phyloP scores from a whole-genome alignment of 331 rosid species.

The Saraca asoca region DNA sequence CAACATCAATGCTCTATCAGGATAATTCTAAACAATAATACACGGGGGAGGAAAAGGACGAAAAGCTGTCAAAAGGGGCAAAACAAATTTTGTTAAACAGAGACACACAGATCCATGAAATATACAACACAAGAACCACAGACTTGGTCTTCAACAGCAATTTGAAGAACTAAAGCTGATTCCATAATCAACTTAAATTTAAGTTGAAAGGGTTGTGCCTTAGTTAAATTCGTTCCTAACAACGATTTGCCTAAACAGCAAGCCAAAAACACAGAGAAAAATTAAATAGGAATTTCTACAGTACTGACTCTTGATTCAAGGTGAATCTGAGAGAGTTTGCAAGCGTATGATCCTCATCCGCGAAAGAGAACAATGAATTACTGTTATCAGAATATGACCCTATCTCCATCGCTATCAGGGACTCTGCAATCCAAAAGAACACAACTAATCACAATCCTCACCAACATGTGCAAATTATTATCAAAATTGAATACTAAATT shows the following conservation, averaged over 20 bases:
- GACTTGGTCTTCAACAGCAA: background rate
- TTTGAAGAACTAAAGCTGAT: background rate
- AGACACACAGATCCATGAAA: background rate
- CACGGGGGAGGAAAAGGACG: background rate
- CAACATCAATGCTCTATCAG: slow-evolving; percentile 26
- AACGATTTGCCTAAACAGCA: background rate
- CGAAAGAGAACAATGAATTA: slow-evolving; percentile 67
- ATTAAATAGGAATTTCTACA: background rate
- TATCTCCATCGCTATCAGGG: slow-evolving; percentile 51
- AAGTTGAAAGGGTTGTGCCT: too few species aligned
- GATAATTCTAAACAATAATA: slow-evolving; percentile 7
- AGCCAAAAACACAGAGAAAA: background rate
- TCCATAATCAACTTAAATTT: too few species aligned
- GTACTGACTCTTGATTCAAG: slow-evolving; percentile 73
- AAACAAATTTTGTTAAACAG: background rate
- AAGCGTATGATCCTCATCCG: slow-evolving; percentile 76
- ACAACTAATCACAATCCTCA: background rate
- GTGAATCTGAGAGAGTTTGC: slow-evolving; percentile 71
- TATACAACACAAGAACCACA: background rate
- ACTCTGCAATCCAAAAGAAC: slow-evolving; percentile 17
- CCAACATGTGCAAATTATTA: background rate
- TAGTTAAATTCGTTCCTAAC: slow-evolving; percentile 1
- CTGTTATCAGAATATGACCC: slow-evolving; percentile 62
- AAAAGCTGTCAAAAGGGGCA: background rate
- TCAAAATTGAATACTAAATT: too few species aligned